A percentile compares a stretch with the other conserved stretches of the same genome.
These are phyloP conservation scores for Porogramme epimiltina DNA, from an alignment of 1,284 basidiomycete species.

Conservation along the genomic window DNA sequence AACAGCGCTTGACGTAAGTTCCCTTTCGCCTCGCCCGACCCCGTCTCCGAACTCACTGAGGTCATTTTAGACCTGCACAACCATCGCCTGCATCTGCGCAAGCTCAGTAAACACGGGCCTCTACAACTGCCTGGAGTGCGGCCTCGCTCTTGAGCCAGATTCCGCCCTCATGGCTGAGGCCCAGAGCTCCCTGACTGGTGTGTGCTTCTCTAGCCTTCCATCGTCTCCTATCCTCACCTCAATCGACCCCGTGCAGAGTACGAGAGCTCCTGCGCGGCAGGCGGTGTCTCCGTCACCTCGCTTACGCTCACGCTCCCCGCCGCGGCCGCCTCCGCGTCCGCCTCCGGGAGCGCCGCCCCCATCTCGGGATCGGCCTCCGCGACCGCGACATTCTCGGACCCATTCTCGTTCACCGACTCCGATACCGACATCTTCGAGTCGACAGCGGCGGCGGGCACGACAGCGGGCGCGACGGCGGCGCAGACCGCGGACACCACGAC, in stretches of 20 bases:
- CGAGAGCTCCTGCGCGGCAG: conserved; percentile 5
- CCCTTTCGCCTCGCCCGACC: neutral
- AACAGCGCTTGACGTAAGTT: conserved; percentile 13
- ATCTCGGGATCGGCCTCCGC: too few relatives aligned
- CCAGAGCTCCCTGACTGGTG: conserved; percentile 15
- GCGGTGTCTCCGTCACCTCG: conserved; percentile 1
- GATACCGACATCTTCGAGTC: neutral
- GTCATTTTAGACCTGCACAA: conserved; percentile 5
- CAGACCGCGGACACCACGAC: neutral
- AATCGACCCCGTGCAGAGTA: conserved; percentile 4
- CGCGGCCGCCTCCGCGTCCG: neutral
- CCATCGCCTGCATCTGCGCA: conserved; percentile 19
- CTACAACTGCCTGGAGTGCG: conserved; percentile 21
- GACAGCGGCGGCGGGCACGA: neutral
- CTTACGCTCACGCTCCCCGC: conserved; percentile 13
- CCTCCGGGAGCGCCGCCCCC: neutral
- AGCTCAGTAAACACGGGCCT: conserved; percentile 11
- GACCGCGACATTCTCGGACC: neutral
- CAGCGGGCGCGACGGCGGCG: neutral
- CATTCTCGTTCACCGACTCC: neutral
- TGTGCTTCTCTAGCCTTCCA: neutral
- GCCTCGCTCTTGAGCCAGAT: conserved; percentile 9
- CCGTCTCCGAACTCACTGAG: neutral
- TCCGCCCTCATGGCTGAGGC: conserved; percentile 2
- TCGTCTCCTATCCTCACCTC: neutral